Percentiles rank a stretch among this genome's conserved stretches.
These are phyloP conservation scores for Priceomyces haplophilus DNA, from an alignment of 805 yeast species.

Conservation along the genomic window DNA sequence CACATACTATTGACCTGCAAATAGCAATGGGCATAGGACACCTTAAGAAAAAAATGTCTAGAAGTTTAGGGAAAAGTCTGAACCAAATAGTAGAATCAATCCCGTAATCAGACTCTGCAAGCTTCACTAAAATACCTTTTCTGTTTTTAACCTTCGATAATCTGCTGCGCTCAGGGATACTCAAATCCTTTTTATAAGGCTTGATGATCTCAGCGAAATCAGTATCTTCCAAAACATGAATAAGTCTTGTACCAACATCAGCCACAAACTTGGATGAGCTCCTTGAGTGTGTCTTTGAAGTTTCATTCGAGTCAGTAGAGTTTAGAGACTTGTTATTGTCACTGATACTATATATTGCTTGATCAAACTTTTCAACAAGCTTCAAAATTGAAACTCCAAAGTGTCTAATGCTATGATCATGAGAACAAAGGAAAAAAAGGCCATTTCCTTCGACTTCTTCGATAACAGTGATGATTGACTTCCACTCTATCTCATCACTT, in stretches of 20 bases:
- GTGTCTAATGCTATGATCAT: conserved; percentile 71
- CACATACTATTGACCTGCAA: conserved; percentile 87
- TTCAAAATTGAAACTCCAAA: conserved; percentile 72
- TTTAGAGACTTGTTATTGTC: conserved; percentile 15
- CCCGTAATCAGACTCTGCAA: conserved; percentile 91
- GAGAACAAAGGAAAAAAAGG: conserved; percentile 83
- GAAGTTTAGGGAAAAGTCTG: conserved; percentile 72
- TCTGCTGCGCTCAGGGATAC: conserved; percentile 76
- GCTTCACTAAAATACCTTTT: conserved; percentile 63
- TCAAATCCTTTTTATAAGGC: conserved; percentile 48
- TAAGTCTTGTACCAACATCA: conserved; percentile 70
- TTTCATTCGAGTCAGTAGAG: conserved; percentile 9
- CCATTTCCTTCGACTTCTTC: conserved; percentile 98
- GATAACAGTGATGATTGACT: conserved; percentile 74
- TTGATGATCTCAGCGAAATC: conserved; percentile 62
- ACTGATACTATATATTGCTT: conserved; percentile 60
- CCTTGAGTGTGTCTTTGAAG: conserved; percentile 45
- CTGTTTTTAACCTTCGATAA: conserved; percentile 61
- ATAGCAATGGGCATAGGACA: conserved; percentile 94
- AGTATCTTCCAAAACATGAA: conserved; percentile 69
- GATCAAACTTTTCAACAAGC: conserved; percentile 84
- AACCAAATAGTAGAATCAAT: conserved; percentile 98
- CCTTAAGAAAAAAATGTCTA: conserved; percentile 66
- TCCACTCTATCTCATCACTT: conserved; percentile 69
- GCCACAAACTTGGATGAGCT: conserved; percentile 72